Conservation (phyloP, 2,329 filamentous ascomycete genomes). For the Colletotrichum somersetense region DNA sequence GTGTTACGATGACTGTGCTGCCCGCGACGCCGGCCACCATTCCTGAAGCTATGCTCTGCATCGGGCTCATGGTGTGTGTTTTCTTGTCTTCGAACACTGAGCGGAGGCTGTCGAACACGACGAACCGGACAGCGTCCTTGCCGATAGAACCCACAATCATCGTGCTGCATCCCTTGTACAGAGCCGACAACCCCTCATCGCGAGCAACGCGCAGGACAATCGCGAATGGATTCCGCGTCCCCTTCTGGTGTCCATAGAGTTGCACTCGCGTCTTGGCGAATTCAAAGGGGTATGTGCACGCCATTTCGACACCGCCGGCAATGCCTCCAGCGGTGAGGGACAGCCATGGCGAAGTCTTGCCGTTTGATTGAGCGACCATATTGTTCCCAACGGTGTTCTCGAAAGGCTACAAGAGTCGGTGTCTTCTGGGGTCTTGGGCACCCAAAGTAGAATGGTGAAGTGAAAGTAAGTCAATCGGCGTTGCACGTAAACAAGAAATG, state of each 20-base stretch:
- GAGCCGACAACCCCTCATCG: constrained; percentile 17
- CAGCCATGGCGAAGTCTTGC: constrained; percentile 26
- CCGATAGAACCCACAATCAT: constrained; percentile 32
- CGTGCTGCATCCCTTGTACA: constrained; percentile 37
- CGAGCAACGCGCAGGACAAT: constrained; percentile 28
- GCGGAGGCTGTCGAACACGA: constrained; percentile 36
- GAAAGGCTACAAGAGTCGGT: no score
- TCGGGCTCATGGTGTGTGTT: constrained; percentile 10
- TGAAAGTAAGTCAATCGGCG: neutral
- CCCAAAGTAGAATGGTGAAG: neutral
- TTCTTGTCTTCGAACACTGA: constrained; percentile 14
- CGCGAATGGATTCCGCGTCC: constrained; percentile 25
- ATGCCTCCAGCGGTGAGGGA: constrained; percentile 27
- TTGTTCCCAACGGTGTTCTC: neutral
- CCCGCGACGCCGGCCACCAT: constrained; percentile 24
- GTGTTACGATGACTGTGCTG: constrained; percentile 32
- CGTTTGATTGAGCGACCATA: constrained; percentile 24
- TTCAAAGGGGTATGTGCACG: constrained; percentile 34
- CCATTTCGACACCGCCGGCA: constrained; percentile 30
- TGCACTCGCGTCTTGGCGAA: constrained; percentile 34
- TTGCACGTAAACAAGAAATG: neutral
- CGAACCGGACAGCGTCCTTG: constrained; percentile 33
- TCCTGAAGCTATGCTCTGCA: constrained; percentile 25
- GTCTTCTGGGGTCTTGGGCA: neutral
- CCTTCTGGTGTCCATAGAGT: constrained; percentile 31